phyloP scores from a whole-genome alignment of 805 yeast genomes.

The Scheffersomyces coipomensis region DNA sequence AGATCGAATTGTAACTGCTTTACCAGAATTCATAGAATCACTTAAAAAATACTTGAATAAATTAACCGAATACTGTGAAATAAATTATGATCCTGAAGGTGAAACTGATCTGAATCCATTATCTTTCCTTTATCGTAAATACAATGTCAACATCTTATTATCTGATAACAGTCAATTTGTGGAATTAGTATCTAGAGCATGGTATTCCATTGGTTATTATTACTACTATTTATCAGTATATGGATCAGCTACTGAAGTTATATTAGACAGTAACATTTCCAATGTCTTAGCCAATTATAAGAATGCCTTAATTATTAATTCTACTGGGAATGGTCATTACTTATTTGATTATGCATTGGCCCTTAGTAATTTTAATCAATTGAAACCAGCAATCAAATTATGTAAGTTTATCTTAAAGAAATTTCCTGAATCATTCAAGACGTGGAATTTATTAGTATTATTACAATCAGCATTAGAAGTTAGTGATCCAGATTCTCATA shows the following conservation, averaged over 20 bases:
- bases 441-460: conserved; percentile 68
- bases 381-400: conserved; percentile 42
- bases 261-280: conserved; percentile 13
- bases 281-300: conserved; percentile 26
- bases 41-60: conserved; percentile 23
- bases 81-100: conserved; percentile 26
- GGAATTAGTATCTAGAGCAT: conserved; percentile 30
- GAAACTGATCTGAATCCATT: conserved; percentile 16
- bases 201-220: conserved; percentile 36
- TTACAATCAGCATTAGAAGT: conserved; percentile 63
- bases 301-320: conserved; percentile 33
- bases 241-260: conserved; percentile 19
- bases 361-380: conserved; percentile 43
- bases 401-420: conserved; percentile 49
- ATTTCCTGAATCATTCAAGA: conserved; percentile 54
- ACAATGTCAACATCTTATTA: conserved; percentile 29
- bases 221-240: conserved; percentile 25
- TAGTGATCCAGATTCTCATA: conserved; percentile 12
- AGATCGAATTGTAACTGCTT: conserved; percentile 17
- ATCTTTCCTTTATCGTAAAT: conserved; percentile 34
- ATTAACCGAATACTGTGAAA: conserved; percentile 19
- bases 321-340: conserved; percentile 27
- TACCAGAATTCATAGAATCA: conserved; percentile 14
- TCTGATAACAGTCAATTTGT: conserved; percentile 25
- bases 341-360: conserved; percentile 47